Evolutionary conservation across 2,329 filamentous ascomycete species (phyloP).

Genomic region (Alternaria sp.): DNA sequence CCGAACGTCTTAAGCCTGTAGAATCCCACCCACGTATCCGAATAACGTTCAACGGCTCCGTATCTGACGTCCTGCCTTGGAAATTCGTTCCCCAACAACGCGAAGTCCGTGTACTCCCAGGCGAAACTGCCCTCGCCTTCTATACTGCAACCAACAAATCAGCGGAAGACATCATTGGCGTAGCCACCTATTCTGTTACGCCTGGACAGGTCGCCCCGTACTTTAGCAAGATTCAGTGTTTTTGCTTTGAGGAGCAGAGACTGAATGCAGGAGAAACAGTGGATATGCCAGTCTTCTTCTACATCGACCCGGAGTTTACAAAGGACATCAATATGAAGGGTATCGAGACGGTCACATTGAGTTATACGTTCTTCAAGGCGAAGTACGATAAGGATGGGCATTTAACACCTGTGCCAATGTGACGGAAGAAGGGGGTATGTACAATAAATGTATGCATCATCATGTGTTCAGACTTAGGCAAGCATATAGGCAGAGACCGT

Average conservation of each 20-base stretch:
- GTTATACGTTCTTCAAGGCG: constrained; percentile 98
- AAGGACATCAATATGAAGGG: constrained; percentile 92
- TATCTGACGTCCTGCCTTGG: constrained; percentile 95
- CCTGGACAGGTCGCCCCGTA: constrained; percentile 95
- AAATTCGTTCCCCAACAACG: constrained; percentile 97
- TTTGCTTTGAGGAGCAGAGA: constrained; percentile 96
- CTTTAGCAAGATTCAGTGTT: constrained; percentile 99
- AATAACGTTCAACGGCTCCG: constrained; percentile 94
- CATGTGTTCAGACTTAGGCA: no score
- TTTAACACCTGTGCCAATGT: constrained; percentile 64
- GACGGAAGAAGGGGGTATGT: no score
- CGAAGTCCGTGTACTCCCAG: constrained; percentile 92
- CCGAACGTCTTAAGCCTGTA: constrained; percentile 81
- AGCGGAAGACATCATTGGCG: constrained; percentile 92
- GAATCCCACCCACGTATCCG: constrained; percentile 83
- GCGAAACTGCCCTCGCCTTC: constrained; percentile 96
- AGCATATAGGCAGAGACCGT: no score
- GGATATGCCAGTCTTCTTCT: constrained; percentile 99
- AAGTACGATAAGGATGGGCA: constrained; percentile 84
- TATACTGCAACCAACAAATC: constrained; percentile 96
- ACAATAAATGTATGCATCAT: no score
- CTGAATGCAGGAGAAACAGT: constrained; percentile 95
- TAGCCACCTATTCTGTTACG: constrained; percentile 97
- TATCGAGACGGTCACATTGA: constrained; percentile 93
- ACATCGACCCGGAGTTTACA: constrained; percentile 94